Evolutionary conservation across 1,139 yeast species (phyloP).

Genomic region (Candida sanyaensis): DNA sequence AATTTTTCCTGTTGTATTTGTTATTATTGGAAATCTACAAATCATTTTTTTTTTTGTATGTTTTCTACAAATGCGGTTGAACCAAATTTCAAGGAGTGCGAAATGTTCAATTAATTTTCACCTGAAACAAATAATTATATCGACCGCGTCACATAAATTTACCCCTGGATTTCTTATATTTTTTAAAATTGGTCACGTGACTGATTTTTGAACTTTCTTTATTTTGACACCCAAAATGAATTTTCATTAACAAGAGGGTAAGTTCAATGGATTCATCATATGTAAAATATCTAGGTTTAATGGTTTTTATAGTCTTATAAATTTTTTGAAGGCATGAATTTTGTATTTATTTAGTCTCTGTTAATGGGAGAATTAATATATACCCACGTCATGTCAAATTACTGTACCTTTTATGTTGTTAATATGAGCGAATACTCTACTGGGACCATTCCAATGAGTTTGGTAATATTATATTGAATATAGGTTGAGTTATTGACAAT

Average conservation of each 20-base stretch:
- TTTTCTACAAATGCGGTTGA: background rate
- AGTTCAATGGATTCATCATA: background rate
- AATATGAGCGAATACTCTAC: background rate
- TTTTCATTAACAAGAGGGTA: background rate
- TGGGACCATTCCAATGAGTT: background rate
- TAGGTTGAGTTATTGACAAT: background rate
- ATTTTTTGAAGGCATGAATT: background rate
- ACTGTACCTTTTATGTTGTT: background rate
- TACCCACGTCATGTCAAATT: background rate
- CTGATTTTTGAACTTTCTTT: too few relatives aligned
- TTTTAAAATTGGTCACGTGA: background rate
- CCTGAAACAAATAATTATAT: background rate
- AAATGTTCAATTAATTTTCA: background rate
- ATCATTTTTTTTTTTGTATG: background rate
- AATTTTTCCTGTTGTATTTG: constrained; percentile 1
- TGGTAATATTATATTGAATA: background rate
- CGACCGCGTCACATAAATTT: background rate
- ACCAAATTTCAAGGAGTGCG: background rate
- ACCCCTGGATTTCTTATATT: background rate
- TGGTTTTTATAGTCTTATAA: background rate
- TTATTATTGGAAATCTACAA: background rate
- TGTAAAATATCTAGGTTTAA: background rate
- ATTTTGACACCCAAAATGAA: background rate
- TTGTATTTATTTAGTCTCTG: background rate
- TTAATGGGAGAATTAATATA: background rate